Percentiles rank a stretch among this genome's conserved stretches.
These are phyloP conservation scores for Aspergillus sp. DNA, from an alignment of 2,329 filamentous ascomycete genomes.

Conservation along the genomic window DNA sequence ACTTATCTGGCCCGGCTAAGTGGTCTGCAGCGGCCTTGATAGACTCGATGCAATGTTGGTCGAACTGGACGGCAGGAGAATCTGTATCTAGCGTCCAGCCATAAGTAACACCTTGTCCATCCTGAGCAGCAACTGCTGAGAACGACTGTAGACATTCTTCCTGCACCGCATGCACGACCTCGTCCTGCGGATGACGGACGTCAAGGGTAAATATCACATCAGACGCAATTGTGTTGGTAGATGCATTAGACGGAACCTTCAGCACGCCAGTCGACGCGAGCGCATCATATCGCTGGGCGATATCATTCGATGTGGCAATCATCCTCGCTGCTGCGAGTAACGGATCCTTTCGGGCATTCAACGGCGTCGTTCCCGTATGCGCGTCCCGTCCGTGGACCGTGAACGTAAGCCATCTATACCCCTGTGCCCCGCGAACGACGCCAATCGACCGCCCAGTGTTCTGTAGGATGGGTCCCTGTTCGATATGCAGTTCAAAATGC, in stretches of 20 bases:
- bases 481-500: constrained; percentile 74
- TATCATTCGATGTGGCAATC: constrained; percentile 54
- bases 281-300: constrained; percentile 49
- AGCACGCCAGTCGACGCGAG: constrained; percentile 60
- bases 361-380: constrained; percentile 63
- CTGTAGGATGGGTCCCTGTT: constrained; percentile 67
- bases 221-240: constrained; percentile 60
- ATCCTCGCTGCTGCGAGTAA: constrained; percentile 56
- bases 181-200: constrained; percentile 51
- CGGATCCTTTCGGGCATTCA: constrained; percentile 54
- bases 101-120: constrained; percentile 44
- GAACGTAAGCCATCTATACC: constrained; percentile 61
- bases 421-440: constrained; percentile 60
- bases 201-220: constrained; percentile 58
- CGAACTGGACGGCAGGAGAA: constrained; percentile 50
- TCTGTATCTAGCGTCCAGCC: constrained; percentile 52
- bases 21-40: constrained; percentile 49
- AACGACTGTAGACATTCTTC: constrained; percentile 48
- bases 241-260: constrained; percentile 50
- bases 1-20: constrained; percentile 44
- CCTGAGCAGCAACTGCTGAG: constrained; percentile 45
- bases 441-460: constrained; percentile 52
- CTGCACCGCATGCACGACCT: constrained; percentile 48
- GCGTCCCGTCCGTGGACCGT: constrained; percentile 56
- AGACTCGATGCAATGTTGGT: constrained; percentile 53